Base-by-base conservation (phyloP, 2,329 filamentous ascomycete genomes). In the Byssoonygena ceratinophila region DNA sequence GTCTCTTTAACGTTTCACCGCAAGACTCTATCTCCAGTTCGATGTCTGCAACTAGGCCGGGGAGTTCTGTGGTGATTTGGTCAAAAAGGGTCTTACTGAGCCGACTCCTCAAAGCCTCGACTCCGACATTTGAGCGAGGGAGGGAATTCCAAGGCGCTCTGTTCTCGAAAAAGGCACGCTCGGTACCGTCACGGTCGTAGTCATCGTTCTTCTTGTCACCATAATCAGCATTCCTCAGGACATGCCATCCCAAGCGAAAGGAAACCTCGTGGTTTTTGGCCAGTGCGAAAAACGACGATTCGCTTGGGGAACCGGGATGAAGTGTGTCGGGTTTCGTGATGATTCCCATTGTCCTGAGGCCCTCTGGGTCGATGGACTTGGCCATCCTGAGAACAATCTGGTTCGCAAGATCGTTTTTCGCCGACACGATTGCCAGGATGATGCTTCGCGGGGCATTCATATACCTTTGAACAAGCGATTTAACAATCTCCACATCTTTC, bases 281-380 rank as follows among this genome's bases (percentile, higher is more conserved):
- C 5, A 55, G 31, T 2, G 45, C 29, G 25, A 55, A 27, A 25
- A 31, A 55, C 8, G 25, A 27, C 4, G n/a, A 2, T 47, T 55
- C 45, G 16, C 36, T 46, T 11, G 32, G 22, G 22, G 50, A 49
- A 2, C 44, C 32, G 2, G 44, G 5, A 20, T 32, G 27, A 3
- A 53, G 5, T 0, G 81, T 65, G 52, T 85, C 81, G 0, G 79
- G 76, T 57, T 83, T 83, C 0, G 80, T 84, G 0, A 83, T 67
- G 2, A 76, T 63, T 0, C 72, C 71, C 0, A 76, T 50, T 0
- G 72, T 76, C 23, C 73, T 62, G 32, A 59, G 54, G 0, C 71
- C 70, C 2, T 59, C 53, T 0, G 55, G 56, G 55, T 76, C 72
- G 14, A 59, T 54, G 12, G 65, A 59, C 29, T 63, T 58, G 0